Percentiles rank a stretch among this genome's conserved stretches.
These are phyloP conservation scores for Sarocladiaceae sp. DNA, from an alignment of 2,329 filamentous ascomycete species.

Conservation along the genomic window DNA sequence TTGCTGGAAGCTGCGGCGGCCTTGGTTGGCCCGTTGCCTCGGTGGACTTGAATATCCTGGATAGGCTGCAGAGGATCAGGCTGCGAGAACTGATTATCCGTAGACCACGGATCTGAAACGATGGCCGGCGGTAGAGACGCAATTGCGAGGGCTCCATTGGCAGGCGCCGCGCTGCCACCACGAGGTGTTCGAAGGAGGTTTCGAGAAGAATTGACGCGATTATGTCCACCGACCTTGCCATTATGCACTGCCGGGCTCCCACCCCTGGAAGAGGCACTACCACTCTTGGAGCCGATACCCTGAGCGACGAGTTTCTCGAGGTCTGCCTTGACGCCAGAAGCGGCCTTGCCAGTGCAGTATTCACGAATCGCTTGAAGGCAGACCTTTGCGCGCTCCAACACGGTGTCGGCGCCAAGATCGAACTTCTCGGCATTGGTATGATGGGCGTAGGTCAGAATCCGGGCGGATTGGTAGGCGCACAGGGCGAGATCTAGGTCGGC, in stretches of 20 bases:
- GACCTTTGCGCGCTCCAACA: slow-evolving; percentile 42
- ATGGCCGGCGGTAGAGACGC: slow-evolving; percentile 2
- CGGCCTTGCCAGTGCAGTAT: slow-evolving; percentile 45
- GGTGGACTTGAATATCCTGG: slow-evolving; percentile 7
- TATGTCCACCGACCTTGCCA: slow-evolving; percentile 14
- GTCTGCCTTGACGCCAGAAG: slow-evolving; percentile 39
- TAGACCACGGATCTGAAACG: slow-evolving; percentile 5
- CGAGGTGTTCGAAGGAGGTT: slow-evolving; percentile 1
- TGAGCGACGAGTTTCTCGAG: slow-evolving; percentile 45
- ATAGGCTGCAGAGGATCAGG: slow-evolving; percentile 3
- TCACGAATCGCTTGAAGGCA: slow-evolving; percentile 45
- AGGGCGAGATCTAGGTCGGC: slow-evolving; percentile 49
- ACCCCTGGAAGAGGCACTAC: slow-evolving; percentile 4
- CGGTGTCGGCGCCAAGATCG: slow-evolving; percentile 36
- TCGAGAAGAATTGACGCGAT: slow-evolving; percentile 2
- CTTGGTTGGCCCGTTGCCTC: background rate
- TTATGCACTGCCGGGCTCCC: slow-evolving; percentile 12
- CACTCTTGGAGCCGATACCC: slow-evolving; percentile 26
- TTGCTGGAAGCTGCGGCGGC: background rate
- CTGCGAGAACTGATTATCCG: slow-evolving; percentile 5
- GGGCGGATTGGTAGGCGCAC: slow-evolving; percentile 49
- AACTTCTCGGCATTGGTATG: slow-evolving; percentile 38
- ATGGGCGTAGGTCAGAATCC: slow-evolving; percentile 45
- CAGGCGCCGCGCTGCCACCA: background rate
- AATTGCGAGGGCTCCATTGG: background rate